Evolutionary conservation across 306 rosid genomes (phyloP).

Genomic region (Hylodesmum podocarpum): DNA sequence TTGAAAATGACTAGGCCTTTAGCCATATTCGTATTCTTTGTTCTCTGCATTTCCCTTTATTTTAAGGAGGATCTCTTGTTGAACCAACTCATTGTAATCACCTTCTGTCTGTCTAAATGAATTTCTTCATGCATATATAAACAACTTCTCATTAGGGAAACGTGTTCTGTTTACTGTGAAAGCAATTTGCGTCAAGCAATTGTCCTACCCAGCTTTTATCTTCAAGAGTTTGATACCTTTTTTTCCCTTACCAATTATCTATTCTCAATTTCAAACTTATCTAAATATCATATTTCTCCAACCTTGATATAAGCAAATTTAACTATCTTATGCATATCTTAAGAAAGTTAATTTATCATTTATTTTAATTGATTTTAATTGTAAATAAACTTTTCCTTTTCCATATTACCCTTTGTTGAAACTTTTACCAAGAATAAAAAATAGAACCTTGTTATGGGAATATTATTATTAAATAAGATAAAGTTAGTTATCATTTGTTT

Average conservation of each 20-base stretch:
- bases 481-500: too few relatives aligned
- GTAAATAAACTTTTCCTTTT: too few relatives aligned
- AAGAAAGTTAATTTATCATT: too few relatives aligned
- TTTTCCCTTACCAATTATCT: conserved; percentile 11
- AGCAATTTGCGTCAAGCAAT: conserved; percentile 10
- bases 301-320: too few relatives aligned
- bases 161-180: background rate
- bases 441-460: too few relatives aligned
- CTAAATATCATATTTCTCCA: too few relatives aligned
- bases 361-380: too few relatives aligned
- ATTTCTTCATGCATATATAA: background rate
- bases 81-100: background rate
- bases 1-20: conserved; percentile 20
- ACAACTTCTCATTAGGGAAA: background rate
- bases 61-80: background rate
- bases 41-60: background rate
- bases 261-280: background rate
- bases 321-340: too few relatives aligned
- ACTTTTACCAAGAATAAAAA: too few relatives aligned
- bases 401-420: too few relatives aligned
- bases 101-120: background rate
- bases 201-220: background rate
- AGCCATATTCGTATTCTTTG: background rate
- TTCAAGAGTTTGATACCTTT: conserved; percentile 15
- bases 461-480: too few relatives aligned